Percentiles rank a stretch among this genome's conserved stretches.
phyloP scores from a whole-genome alignment of 2,329 filamentous ascomycete genomes.

The Tolypocladium nubicola region DNA sequence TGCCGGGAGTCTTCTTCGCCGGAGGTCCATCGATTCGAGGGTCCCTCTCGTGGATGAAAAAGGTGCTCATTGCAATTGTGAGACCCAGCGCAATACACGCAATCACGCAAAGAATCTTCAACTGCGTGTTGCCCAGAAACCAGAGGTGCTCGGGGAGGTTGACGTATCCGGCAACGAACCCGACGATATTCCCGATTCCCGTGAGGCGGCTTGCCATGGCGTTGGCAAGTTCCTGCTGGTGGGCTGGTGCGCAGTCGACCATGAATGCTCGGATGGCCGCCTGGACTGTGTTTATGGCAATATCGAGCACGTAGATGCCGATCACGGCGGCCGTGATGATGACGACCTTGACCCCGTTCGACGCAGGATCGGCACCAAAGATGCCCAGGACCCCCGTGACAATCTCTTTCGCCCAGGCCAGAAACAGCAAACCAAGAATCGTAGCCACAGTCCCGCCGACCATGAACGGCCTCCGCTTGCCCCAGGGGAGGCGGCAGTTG shows the following conservation, averaged over 20 bases:
- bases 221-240: slow-evolving; percentile 90
- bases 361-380: slow-evolving; percentile 61
- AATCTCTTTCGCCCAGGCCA: slow-evolving; percentile 66
- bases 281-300: slow-evolving; percentile 95
- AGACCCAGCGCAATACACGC: slow-evolving; percentile 62
- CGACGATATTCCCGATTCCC: slow-evolving; percentile 82
- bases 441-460: slow-evolving; percentile 58
- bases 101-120: slow-evolving; percentile 83
- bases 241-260: slow-evolving; percentile 81
- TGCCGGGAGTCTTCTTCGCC: slow-evolving; percentile 47
- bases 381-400: slow-evolving; percentile 56
- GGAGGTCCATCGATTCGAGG: slow-evolving; percentile 61
- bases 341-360: slow-evolving; percentile 49
- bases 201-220: slow-evolving; percentile 84
- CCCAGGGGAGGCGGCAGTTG: slow-evolving; percentile 63
- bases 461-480: slow-evolving; percentile 76
- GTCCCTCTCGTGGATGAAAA: slow-evolving; percentile 66
- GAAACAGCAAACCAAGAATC: slow-evolving; percentile 53
- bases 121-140: slow-evolving; percentile 80
- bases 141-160: slow-evolving; percentile 65
- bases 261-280: slow-evolving; percentile 87
- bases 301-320: slow-evolving; percentile 84
- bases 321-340: slow-evolving; percentile 73
- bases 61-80: slow-evolving; percentile 62
- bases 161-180: slow-evolving; percentile 78